Evolutionary conservation across 371 early-diverging fungal species (phyloP).

Genomic region (Chytridiales sp.): DNA sequence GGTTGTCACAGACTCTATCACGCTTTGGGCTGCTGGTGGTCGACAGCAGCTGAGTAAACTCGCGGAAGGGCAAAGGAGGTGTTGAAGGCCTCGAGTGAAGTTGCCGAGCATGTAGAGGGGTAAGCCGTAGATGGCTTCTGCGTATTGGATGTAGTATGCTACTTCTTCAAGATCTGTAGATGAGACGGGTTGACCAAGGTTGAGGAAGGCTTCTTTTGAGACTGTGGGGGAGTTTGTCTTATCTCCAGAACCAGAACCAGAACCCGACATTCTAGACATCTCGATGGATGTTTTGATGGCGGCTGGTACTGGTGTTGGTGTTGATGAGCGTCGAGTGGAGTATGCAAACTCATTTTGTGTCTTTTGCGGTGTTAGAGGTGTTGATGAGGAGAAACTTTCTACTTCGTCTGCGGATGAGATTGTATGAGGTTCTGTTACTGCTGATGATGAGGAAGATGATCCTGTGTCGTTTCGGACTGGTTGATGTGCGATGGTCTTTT

Average conservation of each 20-base stretch:
- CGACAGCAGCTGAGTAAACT: slow-evolving; percentile 20
- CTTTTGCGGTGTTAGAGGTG: no score
- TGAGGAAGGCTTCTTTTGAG: no score
- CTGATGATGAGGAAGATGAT: not conserved
- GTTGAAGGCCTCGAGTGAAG: slow-evolving; percentile 28
- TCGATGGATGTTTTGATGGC: no score
- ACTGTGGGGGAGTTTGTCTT: no score
- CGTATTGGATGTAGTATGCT: slow-evolving; percentile 33
- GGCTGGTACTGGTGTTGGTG: no score
- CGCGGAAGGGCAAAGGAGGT: slow-evolving; percentile 21
- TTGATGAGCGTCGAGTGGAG: no score
- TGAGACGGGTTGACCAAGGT: not conserved
- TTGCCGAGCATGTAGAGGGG: slow-evolving; percentile 42
- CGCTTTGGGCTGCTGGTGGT: slow-evolving; percentile 11
- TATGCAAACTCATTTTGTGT: no score
- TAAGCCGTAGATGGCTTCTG: slow-evolving; percentile 44
- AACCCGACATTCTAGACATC: not conserved
- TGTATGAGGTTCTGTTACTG: not conserved
- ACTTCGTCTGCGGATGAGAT: no score
- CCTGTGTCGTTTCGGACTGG: not conserved
- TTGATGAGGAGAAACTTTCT: no score
- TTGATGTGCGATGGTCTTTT: not conserved
- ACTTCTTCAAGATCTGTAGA: slow-evolving; percentile 25
- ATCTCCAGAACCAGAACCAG: slow-evolving; percentile 4
- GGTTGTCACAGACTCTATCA: slow-evolving; percentile 31